Conservation (phyloP, 768 basidiomycete species). For the Postia placenta region DNA sequence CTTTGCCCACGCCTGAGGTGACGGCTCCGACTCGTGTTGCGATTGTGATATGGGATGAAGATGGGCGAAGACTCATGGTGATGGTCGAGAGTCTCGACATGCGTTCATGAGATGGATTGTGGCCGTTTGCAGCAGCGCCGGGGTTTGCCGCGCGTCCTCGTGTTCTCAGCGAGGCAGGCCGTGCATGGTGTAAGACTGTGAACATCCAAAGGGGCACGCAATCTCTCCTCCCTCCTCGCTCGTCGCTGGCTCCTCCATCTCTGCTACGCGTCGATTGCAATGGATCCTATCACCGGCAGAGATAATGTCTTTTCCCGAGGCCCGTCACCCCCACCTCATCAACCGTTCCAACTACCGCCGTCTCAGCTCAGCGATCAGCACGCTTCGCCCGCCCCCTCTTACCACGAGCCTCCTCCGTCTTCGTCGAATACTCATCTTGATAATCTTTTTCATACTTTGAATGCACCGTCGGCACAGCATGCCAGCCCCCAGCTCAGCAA, state of each 20-base stretch:
- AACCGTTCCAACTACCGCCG: constrained; percentile 19
- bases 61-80: constrained; percentile 1
- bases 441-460: constrained; percentile 57
- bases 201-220: not conserved
- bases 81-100: not conserved
- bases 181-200: constrained; percentile 6
- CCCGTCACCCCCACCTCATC: constrained; percentile 23
- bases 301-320: constrained; percentile 27
- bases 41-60: not conserved
- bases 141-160: constrained; percentile 7
- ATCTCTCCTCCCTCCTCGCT: constrained; percentile 6
- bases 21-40: too few relatives aligned
- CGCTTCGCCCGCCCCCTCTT: constrained; percentile 24
- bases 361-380: constrained; percentile 24
- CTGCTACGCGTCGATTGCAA: constrained; percentile 14
- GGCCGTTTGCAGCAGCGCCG: not conserved
- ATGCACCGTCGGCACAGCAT: constrained; percentile 33
- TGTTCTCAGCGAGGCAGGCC: constrained; percentile 8
- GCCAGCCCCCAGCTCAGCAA: constrained; percentile 25
- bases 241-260: not conserved
- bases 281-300: constrained; percentile 23
- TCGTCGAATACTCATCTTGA: constrained; percentile 59
- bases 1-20: too few relatives aligned
- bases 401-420: constrained; percentile 33
- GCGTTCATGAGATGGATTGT: too few relatives aligned